These are phyloP conservation scores for Didymella lethalis DNA, from an alignment of 2,329 filamentous ascomycete genomes.

Conservation along the genomic window DNA sequence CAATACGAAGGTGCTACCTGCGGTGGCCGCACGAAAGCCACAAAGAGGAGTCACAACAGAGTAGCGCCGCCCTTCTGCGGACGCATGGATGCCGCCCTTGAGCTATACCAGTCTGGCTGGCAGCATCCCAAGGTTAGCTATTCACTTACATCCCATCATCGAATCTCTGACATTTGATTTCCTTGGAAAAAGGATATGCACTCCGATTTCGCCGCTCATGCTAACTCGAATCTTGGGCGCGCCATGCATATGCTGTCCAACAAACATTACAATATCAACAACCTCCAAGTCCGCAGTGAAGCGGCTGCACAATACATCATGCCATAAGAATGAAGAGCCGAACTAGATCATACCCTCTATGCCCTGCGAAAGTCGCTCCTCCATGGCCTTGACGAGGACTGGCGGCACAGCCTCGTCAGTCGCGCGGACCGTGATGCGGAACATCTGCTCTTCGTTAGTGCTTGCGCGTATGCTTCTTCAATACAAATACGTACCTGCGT, in stretches of 20 bases:
- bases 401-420: slow-evolving; percentile 89
- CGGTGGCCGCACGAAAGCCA: not conserved
- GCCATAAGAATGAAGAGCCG: slow-evolving; percentile 10
- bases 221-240: slow-evolving; percentile 9
- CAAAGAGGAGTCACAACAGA: slow-evolving; percentile 12
- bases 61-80: slow-evolving; percentile 17
- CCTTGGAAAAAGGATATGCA: slow-evolving; percentile 2
- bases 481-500: slow-evolving; percentile 73
- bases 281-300: not conserved
- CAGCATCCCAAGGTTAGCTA: not conserved
- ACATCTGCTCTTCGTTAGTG: slow-evolving; percentile 72
- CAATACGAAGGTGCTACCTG: slow-evolving; percentile 4
- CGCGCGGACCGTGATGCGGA: slow-evolving; percentile 89
- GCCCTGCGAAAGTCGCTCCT: slow-evolving; percentile 75
- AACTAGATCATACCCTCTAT: slow-evolving; percentile 43
- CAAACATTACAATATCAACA: slow-evolving; percentile 29
- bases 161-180: not conserved
- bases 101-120: not conserved
- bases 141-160: not conserved
- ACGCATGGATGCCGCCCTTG: slow-evolving; percentile 4
- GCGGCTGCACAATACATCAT: slow-evolving; percentile 9
- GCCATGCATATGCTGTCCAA: slow-evolving; percentile 19
- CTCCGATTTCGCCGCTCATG: slow-evolving; percentile 11
- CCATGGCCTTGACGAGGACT: slow-evolving; percentile 84
- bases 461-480: not conserved